Evolutionary conservation across 345 rosid species (phyloP).

Genomic region (Clarkia xantiana): DNA sequence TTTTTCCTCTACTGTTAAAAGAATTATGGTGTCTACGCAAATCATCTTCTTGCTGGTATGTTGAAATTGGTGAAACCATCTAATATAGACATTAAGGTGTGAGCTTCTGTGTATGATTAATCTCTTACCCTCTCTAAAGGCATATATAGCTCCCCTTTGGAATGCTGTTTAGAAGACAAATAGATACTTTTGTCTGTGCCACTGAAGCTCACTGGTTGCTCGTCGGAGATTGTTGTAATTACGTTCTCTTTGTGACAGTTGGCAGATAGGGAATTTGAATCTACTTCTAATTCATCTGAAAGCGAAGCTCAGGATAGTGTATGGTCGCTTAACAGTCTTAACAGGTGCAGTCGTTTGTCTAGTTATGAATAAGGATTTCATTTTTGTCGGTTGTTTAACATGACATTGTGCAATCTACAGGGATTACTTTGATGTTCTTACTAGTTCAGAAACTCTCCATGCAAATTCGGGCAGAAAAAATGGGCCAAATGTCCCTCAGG

Average conservation of each 20-base stretch:
- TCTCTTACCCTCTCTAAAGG: no score
- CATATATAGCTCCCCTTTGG: no score
- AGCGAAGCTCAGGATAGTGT: constrained; percentile 37
- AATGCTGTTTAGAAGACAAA: no score
- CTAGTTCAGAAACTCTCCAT: constrained; percentile 24
- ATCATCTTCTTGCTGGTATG: no score
- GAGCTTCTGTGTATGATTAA: no score
- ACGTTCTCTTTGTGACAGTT: constrained; percentile 23
- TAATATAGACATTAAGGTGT: no score
- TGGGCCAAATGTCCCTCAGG: constrained; percentile 63
- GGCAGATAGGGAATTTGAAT: constrained; percentile 33
- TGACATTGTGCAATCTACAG: constrained; percentile 11
- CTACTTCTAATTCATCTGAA: constrained; percentile 39
- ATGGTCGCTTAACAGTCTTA: constrained; percentile 30
- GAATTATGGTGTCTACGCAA: no score
- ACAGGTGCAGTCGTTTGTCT: constrained; percentile 31
- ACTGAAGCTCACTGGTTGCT: background rate
- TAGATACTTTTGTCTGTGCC: background rate
- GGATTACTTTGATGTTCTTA: constrained; percentile 35
- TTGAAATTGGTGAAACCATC: no score
- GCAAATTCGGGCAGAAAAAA: constrained; percentile 20
- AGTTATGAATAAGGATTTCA: background rate
- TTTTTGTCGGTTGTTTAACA: background rate
- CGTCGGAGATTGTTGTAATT: constrained; percentile 1
- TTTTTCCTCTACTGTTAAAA: no score